Percentiles rank a stretch among this genome's conserved stretches.
These are phyloP conservation scores for Tuctoria greenei DNA, from an alignment of 176 grass and related monocot species.

Conservation along the genomic window DNA sequence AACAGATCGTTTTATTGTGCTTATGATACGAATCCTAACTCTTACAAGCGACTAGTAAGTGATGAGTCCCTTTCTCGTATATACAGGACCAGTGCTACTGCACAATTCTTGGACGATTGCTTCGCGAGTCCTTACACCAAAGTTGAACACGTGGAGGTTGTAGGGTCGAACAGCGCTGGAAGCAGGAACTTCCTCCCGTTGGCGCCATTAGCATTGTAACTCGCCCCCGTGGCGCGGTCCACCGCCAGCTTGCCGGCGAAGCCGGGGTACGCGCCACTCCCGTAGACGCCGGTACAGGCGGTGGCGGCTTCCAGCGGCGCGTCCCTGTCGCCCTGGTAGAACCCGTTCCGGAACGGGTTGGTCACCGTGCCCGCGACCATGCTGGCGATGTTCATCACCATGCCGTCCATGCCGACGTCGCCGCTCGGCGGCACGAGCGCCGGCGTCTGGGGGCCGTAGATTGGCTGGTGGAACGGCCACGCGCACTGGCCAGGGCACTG, in stretches of 20 bases:
- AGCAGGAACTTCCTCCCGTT: slow-evolving; percentile 74
- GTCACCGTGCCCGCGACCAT: slow-evolving; percentile 65
- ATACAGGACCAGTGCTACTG: background rate
- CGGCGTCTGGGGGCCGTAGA: slow-evolving; percentile 73
- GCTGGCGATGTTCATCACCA: slow-evolving; percentile 80
- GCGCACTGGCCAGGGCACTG: slow-evolving; percentile 84
- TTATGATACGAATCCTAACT: background rate
- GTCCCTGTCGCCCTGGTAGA: slow-evolving; percentile 61
- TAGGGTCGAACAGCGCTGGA: slow-evolving; percentile 68
- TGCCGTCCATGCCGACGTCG: slow-evolving; percentile 65
- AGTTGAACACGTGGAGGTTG: slow-evolving; percentile 56
- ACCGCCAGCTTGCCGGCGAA: slow-evolving; percentile 65
- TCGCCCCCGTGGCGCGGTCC: slow-evolving; percentile 54
- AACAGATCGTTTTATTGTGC: background rate
- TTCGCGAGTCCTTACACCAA: slow-evolving; percentile 40
- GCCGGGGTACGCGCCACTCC: slow-evolving; percentile 61
- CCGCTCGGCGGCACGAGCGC: slow-evolving; percentile 62
- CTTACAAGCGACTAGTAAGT: background rate
- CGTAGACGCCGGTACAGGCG: slow-evolving; percentile 75
- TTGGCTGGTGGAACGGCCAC: slow-evolving; percentile 84
- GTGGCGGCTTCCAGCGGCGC: slow-evolving; percentile 72
- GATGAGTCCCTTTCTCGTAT: background rate
- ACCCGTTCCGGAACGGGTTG: slow-evolving; percentile 76
- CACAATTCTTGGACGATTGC: background rate
- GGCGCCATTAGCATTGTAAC: slow-evolving; percentile 73